Conservation (phyloP, 1,139 yeast genomes). For the Hanseniaspora sp. region DNA sequence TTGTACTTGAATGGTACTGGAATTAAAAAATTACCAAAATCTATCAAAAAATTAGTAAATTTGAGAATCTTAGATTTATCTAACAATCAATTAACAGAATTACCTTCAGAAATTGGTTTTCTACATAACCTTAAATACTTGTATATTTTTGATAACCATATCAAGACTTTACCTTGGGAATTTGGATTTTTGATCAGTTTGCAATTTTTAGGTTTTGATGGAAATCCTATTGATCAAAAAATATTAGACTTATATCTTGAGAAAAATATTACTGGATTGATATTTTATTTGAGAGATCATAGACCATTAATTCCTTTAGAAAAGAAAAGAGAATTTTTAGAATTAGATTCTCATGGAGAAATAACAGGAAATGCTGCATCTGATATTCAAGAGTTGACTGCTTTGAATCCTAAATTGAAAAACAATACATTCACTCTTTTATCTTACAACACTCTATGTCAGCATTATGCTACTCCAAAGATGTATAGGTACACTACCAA, state of each 20-base stretch:
- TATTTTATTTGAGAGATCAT: constrained; percentile 69
- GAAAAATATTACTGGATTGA: constrained; percentile 75
- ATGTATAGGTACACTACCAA: constrained; percentile 92
- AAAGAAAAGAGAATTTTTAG: constrained; percentile 71
- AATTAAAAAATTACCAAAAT: constrained; percentile 55
- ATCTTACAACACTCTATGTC: constrained; percentile 87
- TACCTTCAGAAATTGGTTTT: constrained; percentile 77
- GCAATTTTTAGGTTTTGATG: constrained; percentile 83
- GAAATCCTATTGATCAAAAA: constrained; percentile 68
- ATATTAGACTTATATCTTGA: constrained; percentile 60
- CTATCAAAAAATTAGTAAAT: constrained; percentile 57
- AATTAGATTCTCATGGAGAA: constrained; percentile 67
- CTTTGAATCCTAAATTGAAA: constrained; percentile 24
- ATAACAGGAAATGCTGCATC: constrained; percentile 33
- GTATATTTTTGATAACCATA: constrained; percentile 77
- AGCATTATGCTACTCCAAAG: constrained; percentile 85
- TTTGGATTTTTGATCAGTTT: constrained; percentile 80
- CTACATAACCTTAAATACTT: constrained; percentile 70
- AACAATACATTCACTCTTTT: constrained; percentile 53
- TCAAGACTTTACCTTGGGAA: constrained; percentile 65
- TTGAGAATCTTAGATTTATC: constrained; percentile 80
- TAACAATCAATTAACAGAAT: constrained; percentile 53
- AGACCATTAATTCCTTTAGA: constrained; percentile 59
- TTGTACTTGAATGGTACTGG: constrained; percentile 81
- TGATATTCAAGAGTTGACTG: constrained; percentile 30